Percentiles rank a stretch among this genome's conserved stretches.
These are phyloP conservation scores for Crithidia bombi DNA, from an alignment of 208 protist species.

Conservation along the genomic window DNA sequence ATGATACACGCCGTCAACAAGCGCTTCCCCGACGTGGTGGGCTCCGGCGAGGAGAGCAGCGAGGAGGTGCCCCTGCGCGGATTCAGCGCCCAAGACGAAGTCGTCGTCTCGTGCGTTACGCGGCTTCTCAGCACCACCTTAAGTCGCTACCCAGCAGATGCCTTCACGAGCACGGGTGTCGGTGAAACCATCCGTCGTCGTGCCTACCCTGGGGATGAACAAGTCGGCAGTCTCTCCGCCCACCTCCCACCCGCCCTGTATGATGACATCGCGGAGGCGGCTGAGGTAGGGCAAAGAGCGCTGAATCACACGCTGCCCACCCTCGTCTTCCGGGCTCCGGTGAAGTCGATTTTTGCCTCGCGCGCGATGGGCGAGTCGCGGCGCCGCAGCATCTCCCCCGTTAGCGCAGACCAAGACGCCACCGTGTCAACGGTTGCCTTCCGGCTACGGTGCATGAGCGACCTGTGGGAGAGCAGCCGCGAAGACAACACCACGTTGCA, in stretches of 20 bases:
- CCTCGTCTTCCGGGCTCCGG: conserved; percentile 74
- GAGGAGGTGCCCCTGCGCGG: conserved; percentile 19
- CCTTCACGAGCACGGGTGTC: conserved; percentile 55
- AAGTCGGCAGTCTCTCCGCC: conserved; percentile 26
- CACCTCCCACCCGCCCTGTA: conserved; percentile 57
- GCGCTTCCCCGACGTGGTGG: conserved; percentile 30
- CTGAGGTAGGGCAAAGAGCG: conserved; percentile 62
- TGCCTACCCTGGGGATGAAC: conserved; percentile 36
- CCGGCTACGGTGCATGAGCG: conserved; percentile 72
- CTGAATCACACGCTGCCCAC: conserved; percentile 39
- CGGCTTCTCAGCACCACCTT: conserved; percentile 78
- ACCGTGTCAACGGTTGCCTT: conserved; percentile 82
- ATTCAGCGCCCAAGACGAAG: conserved; percentile 71
- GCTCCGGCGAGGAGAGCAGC: conserved; percentile 12
- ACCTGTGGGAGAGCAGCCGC: conserved; percentile 78
- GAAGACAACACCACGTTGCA: conserved; percentile 86
- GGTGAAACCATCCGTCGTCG: conserved; percentile 49
- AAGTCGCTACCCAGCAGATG: conserved; percentile 66
- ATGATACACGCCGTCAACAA: conserved; percentile 93
- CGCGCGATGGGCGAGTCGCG: conserved; percentile 40
- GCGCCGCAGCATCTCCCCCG: conserved; percentile 47
- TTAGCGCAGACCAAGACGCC: conserved; percentile 49
- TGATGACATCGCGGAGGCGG: conserved; percentile 75
- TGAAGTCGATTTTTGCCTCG: conserved; percentile 79
- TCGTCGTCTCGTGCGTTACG: conserved; percentile 49